These are phyloP conservation scores for Daldinia eschscholtzii DNA, from an alignment of 2,329 filamentous ascomycete species.

Conservation along the genomic window DNA sequence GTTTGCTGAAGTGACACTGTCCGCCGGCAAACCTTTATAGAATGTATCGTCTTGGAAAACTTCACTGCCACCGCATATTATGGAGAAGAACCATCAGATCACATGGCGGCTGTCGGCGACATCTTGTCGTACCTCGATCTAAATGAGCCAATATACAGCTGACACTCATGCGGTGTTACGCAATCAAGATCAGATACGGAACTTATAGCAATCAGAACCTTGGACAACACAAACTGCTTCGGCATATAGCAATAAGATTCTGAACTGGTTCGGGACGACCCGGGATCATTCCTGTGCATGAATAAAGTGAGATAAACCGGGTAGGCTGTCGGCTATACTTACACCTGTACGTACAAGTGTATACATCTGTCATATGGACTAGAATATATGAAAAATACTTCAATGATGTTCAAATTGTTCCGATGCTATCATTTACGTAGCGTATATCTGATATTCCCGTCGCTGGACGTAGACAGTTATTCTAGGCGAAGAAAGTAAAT, in stretches of 20 bases:
- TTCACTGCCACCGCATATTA: neutral
- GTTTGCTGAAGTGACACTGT: neutral
- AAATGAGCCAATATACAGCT: neutral
- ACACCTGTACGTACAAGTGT: neutral
- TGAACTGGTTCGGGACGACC: conserved; percentile 4
- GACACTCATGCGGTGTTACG: neutral
- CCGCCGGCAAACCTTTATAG: neutral
- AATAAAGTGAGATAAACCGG: neutral
- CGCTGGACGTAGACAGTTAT: neutral
- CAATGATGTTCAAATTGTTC: neutral
- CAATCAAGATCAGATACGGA: neutral
- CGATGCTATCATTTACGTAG: neutral
- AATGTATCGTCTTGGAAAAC: neutral
- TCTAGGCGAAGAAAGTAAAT: neutral
- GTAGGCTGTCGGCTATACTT: neutral
- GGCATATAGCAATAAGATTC: neutral
- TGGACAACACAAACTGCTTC: neutral
- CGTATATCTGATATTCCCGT: neutral
- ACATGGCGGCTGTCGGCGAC: neutral
- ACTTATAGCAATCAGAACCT: neutral
- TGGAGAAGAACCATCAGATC: neutral
- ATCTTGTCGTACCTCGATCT: neutral
- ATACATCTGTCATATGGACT: neutral
- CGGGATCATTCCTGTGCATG: neutral
- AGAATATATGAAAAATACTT: neutral